Evolutionary conservation across 148 eudicot genomes (phyloP).

Genomic region (Amaranthus palmeri): DNA sequence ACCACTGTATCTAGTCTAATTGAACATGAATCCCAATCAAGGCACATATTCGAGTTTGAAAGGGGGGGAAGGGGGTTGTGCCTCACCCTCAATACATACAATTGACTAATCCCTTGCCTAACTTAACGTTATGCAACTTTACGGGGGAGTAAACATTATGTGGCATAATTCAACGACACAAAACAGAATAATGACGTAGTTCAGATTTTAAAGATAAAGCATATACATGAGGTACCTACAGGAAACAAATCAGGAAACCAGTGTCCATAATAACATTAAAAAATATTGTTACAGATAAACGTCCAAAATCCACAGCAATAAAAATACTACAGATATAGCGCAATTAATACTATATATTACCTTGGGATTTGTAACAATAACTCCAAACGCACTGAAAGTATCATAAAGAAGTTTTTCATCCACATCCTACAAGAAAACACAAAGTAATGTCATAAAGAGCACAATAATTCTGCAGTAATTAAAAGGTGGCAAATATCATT

Average conservation of each 20-base stretch:
- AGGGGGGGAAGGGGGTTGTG: too few relatives aligned
- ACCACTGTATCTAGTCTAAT: too few relatives aligned
- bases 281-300: background rate
- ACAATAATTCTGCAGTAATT: background rate
- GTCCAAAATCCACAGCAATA: background rate
- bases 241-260: background rate
- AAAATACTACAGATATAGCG: background rate
- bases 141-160: too few relatives aligned
- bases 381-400: slow-evolving; percentile 99
- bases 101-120: too few relatives aligned
- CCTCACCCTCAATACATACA: too few relatives aligned
- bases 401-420: slow-evolving; percentile 95
- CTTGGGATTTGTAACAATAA: slow-evolving; percentile 91
- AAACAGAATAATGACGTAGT: background rate
- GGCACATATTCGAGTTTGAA: too few relatives aligned
- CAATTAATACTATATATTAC: slow-evolving; percentile 27
- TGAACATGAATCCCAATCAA: too few relatives aligned
- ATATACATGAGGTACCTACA: background rate
- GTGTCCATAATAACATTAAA: background rate
- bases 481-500: background rate
- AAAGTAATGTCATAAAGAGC: background rate
- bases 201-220: background rate
- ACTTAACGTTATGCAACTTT: too few relatives aligned
- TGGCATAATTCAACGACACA: too few relatives aligned
- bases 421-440: slow-evolving; percentile 62